phyloP scores from a whole-genome alignment of 768 basidiomycete species.

The Collybiopsis confluens region DNA sequence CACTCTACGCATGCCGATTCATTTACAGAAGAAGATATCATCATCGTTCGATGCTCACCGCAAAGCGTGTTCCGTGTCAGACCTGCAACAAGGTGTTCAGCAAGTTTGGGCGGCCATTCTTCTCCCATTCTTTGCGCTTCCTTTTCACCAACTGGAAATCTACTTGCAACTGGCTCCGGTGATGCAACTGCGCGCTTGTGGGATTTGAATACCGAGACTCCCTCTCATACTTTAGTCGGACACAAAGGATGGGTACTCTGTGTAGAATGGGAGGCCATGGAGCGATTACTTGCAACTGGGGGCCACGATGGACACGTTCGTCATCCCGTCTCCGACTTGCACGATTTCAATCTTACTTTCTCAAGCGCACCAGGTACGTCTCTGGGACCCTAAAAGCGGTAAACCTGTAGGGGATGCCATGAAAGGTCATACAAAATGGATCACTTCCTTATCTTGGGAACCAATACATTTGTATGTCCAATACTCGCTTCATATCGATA shows the following conservation, averaged over 20 bases:
- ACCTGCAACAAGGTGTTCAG: conserved; percentile 91
- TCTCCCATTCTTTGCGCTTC: conserved; percentile 93
- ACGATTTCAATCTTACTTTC: background rate
- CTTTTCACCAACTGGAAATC: conserved; percentile 89
- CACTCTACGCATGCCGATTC: conserved; percentile 55
- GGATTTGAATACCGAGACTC: conserved; percentile 91
- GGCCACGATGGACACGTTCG: conserved; percentile 89
- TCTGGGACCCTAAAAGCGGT: conserved; percentile 94
- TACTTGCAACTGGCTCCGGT: conserved; percentile 92
- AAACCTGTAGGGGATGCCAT: conserved; percentile 85
- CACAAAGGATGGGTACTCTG: conserved; percentile 97
- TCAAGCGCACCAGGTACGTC: conserved; percentile 45
- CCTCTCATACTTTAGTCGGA: conserved; percentile 80
- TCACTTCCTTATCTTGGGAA: conserved; percentile 93
- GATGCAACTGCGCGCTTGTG: conserved; percentile 91
- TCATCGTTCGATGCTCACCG: conserved; percentile 86
- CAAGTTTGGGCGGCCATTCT: conserved; percentile 86
- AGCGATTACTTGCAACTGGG: conserved; percentile 86
- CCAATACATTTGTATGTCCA: conserved; percentile 80
- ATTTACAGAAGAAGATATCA: conserved; percentile 82
- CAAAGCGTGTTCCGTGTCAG: conserved; percentile 94
- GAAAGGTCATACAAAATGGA: conserved; percentile 94
- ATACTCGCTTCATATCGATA: background rate
- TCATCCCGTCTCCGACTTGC: conserved; percentile 5
- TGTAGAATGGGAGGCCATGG: conserved; percentile 95